These are phyloP conservation scores for Puccinia coronata DNA, from an alignment of 1,284 basidiomycete species.

Conservation along the genomic window DNA sequence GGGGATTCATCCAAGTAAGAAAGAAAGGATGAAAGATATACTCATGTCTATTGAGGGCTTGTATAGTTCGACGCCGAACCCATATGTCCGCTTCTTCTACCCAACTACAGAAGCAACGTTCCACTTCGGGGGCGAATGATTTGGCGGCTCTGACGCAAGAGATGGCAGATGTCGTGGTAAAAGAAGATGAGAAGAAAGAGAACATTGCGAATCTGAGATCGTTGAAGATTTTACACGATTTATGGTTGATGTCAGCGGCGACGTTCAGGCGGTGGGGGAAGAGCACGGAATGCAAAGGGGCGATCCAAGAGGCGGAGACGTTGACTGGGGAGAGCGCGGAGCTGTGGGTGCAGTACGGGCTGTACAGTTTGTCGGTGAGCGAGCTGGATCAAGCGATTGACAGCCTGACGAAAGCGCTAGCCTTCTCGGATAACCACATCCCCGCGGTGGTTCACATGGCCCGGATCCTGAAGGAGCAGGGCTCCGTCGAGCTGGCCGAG, in stretches of 20 bases:
- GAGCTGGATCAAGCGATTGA: constrained; percentile 44
- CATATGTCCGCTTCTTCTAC: constrained; percentile 9
- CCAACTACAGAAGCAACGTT: constrained; percentile 15
- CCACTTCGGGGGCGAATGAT: constrained; percentile 2
- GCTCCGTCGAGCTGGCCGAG: constrained; percentile 55
- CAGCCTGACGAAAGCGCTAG: constrained; percentile 39
- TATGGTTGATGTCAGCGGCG: constrained; percentile 93
- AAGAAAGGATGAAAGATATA: neutral
- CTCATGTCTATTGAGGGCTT: neutral
- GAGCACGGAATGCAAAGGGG: constrained; percentile 81
- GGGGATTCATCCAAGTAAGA: neutral
- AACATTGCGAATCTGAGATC: constrained; percentile 62
- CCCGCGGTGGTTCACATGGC: constrained; percentile 74
- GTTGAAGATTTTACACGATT: constrained; percentile 73
- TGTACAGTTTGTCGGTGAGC: constrained; percentile 52
- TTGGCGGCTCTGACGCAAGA: constrained; percentile 7
- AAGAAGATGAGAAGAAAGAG: constrained; percentile 25
- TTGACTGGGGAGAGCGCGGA: constrained; percentile 80
- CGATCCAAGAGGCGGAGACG: constrained; percentile 93
- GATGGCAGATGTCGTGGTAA: constrained; percentile 2
- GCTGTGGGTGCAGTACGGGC: constrained; percentile 78
- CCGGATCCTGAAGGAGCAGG: constrained; percentile 67
- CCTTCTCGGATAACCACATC: constrained; percentile 63
- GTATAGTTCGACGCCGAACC: constrained; percentile 10
- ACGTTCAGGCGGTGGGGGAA: constrained; percentile 87